A percentile compares a stretch with the other conserved stretches of the same genome.
phyloP scores from a whole-genome alignment of 78 protist species.

The Dictyostelium firmibasis region DNA sequence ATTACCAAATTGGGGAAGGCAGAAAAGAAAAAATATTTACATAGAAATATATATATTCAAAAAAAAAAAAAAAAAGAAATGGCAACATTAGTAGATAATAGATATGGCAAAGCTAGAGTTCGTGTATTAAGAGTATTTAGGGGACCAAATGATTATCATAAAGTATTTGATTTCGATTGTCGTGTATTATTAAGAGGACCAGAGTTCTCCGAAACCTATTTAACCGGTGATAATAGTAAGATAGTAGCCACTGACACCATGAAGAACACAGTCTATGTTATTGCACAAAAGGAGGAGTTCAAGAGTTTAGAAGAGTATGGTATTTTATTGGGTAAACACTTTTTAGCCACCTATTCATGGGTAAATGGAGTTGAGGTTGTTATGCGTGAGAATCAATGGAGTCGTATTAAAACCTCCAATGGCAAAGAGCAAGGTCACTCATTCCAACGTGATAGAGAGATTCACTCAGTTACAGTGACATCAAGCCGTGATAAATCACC shows the following conservation, averaged over 20 bases:
- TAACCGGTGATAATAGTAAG: slow-evolving; percentile 65
- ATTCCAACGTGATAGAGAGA: slow-evolving; percentile 52
- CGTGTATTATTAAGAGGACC: slow-evolving; percentile 65
- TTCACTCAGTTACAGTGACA: slow-evolving; percentile 36
- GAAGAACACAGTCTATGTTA: slow-evolving; percentile 75
- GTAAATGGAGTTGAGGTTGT: slow-evolving; percentile 42
- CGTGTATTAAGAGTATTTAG: slow-evolving; percentile 66
- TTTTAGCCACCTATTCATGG: slow-evolving; percentile 35
- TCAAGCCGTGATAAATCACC: slow-evolving; percentile 35
- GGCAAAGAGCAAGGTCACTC: slow-evolving; percentile 75
- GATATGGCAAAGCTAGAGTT: slow-evolving; percentile 82
- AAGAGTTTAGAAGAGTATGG: slow-evolving; percentile 69
- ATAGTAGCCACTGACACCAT: slow-evolving; percentile 82
- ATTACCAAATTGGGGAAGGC: too few relatives aligned
- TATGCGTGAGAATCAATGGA: slow-evolving; percentile 74
- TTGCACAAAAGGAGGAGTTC: slow-evolving; percentile 65
- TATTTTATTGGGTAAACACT: slow-evolving; percentile 50
- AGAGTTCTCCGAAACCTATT: slow-evolving; percentile 30
- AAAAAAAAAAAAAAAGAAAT: not conserved
- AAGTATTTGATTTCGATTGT: slow-evolving; percentile 57
- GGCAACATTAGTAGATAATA: slow-evolving; percentile 73
- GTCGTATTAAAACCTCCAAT: slow-evolving; percentile 14
- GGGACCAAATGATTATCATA: slow-evolving; percentile 29
- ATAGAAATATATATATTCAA: not conserved
- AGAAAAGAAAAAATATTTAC: too few relatives aligned